Conservation (phyloP, 768 basidiomycete species). For the Naganishia friedmannii region DNA sequence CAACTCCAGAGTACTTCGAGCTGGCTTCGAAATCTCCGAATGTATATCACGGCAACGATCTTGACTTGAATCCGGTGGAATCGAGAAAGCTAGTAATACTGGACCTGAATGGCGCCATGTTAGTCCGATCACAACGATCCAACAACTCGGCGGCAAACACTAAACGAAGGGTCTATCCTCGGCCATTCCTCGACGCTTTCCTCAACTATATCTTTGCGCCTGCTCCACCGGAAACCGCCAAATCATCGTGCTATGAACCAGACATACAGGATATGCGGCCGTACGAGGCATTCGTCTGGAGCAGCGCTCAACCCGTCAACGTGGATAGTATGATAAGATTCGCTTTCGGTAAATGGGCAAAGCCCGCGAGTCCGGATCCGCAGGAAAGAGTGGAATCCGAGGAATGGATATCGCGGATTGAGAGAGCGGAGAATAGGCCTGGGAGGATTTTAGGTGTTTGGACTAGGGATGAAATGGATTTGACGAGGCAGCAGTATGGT, state of each 20-base stretch:
- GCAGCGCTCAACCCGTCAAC: slow-evolving; percentile 48
- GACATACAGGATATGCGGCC: slow-evolving; percentile 32
- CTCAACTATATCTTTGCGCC: slow-evolving; percentile 42
- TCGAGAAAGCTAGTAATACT: slow-evolving; percentile 44
- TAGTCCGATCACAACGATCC: slow-evolving; percentile 33
- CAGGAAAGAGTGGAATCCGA: neutral
- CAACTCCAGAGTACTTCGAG: slow-evolving; percentile 22
- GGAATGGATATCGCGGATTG: neutral
- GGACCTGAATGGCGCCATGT: slow-evolving; percentile 50
- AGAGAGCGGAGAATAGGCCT: slow-evolving; percentile 30
- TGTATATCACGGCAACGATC: slow-evolving; percentile 16
- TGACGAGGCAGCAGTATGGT: slow-evolving; percentile 42
- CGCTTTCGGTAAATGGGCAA: slow-evolving; percentile 37
- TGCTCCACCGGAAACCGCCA: neutral
- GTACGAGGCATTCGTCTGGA: slow-evolving; percentile 51
- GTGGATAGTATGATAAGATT: slow-evolving; percentile 44
- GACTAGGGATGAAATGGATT: slow-evolving; percentile 46
- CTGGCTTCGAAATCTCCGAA: slow-evolving; percentile 11
- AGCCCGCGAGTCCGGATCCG: neutral
- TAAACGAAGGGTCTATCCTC: slow-evolving; percentile 28
- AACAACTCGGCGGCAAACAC: neutral
- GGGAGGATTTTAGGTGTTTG: slow-evolving; percentile 48
- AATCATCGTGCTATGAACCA: slow-evolving; percentile 4
- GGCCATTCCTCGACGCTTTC: slow-evolving; percentile 46
- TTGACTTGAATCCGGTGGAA: neutral